Conservation (phyloP, 2,329 filamentous ascomycete genomes). For the Didymosphaeria variabile region DNA sequence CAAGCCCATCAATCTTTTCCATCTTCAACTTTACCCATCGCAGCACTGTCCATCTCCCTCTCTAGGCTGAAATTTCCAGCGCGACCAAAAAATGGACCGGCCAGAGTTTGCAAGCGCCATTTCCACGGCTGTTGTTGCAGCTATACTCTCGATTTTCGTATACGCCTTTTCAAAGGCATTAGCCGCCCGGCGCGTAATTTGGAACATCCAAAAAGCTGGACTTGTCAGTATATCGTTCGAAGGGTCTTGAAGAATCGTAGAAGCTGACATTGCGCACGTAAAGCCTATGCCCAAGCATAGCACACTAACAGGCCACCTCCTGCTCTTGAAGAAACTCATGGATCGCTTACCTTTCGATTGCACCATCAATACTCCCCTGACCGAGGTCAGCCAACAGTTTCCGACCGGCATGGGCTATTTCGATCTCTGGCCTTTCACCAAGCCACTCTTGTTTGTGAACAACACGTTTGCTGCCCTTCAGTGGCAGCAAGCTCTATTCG, state of each 20-base stretch:
- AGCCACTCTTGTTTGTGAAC: slow-evolving; percentile 24
- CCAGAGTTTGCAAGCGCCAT: background rate
- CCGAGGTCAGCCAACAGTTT: background rate
- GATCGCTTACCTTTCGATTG: background rate
- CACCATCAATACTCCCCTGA: background rate
- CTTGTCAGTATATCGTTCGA: background rate
- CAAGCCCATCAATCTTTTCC: no score
- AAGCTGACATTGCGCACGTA: no score
- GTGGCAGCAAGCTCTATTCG: slow-evolving; percentile 15
- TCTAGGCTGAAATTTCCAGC: no score
- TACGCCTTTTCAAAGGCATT: background rate
- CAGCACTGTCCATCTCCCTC: no score
- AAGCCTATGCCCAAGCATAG: background rate
- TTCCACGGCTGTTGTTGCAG: background rate
- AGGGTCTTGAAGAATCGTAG: no score
- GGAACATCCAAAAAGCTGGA: background rate
- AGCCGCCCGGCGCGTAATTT: background rate
- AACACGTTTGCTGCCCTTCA: background rate
- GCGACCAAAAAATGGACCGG: no score
- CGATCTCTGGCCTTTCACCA: slow-evolving; percentile 30
- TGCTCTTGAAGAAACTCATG: background rate
- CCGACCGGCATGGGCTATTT: slow-evolving; percentile 15
- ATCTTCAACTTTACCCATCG: no score
- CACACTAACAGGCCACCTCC: background rate
- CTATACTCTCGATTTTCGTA: background rate